These are phyloP conservation scores for Blastobotrys apis DNA, from an alignment of 1,139 yeast species.

Conservation along the genomic window DNA sequence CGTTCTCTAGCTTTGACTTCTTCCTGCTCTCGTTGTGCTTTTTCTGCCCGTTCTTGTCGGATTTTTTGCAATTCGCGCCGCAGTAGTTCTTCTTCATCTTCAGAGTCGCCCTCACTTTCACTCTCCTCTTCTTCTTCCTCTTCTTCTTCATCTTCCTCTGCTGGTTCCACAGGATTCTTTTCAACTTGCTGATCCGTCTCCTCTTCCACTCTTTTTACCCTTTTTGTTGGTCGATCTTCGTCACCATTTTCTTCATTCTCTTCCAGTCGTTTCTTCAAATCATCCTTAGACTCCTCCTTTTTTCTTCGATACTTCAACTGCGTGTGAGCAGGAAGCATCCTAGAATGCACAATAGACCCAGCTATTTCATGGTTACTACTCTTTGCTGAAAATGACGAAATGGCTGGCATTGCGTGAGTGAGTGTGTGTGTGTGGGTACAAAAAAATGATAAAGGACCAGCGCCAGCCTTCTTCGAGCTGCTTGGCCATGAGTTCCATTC, in stretches of 20 bases:
- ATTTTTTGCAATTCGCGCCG: constrained; percentile 53
- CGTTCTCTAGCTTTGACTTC: constrained; percentile 32
- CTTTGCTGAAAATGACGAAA: constrained; percentile 4
- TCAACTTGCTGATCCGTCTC: constrained; percentile 17
- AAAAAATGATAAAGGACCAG: no score
- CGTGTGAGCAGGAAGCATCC: constrained; percentile 68
- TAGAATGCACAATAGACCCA: constrained; percentile 56
- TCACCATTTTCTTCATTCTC: constrained; percentile 13
- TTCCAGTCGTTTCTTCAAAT: constrained; percentile 26
- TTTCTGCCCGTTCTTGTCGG: constrained; percentile 28
- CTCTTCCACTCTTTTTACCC: constrained; percentile 18
- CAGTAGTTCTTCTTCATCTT: constrained; percentile 37
- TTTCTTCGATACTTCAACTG: constrained; percentile 56
- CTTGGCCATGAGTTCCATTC: no score
- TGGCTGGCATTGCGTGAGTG: constrained; percentile 7
- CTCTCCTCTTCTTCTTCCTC: constrained; percentile 23
- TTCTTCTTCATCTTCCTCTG: constrained; percentile 22
- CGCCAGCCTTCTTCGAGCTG: no score
- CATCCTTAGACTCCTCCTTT: constrained; percentile 25
- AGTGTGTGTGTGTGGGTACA: background rate
- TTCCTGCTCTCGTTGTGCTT: constrained; percentile 30
- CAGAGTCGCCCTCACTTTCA: constrained; percentile 27
- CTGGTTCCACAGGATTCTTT: constrained; percentile 19
- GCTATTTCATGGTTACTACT: constrained; percentile 23
- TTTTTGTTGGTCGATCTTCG: background rate